A percentile compares a stretch with the other conserved stretches of the same genome.
These are phyloP conservation scores for Quercus wislizeni DNA, from an alignment of 306 rosid genomes.

Conservation along the genomic window DNA sequence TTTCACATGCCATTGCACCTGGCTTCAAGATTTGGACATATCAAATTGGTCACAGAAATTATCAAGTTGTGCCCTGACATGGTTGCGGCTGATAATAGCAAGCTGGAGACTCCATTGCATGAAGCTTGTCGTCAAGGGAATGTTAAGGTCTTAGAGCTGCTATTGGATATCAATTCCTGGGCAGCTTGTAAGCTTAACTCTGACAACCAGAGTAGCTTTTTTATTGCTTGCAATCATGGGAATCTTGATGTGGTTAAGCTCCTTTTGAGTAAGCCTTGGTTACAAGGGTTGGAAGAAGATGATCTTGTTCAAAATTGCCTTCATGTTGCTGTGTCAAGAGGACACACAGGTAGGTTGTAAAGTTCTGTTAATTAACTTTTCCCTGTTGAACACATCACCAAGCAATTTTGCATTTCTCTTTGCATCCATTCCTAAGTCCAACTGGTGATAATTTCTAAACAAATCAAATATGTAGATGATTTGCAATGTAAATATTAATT, in stretches of 20 bases:
- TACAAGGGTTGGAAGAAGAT: slow-evolving; percentile 22
- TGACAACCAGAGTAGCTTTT: slow-evolving; percentile 30
- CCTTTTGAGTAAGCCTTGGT: slow-evolving; percentile 35
- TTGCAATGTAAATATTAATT: not conserved
- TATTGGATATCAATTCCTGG: slow-evolving; percentile 39
- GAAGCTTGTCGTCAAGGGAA: slow-evolving; percentile 58
- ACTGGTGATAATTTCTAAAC: not conserved
- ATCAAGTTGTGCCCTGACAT: slow-evolving; percentile 51
- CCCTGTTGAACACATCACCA: not conserved
- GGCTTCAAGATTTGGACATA: slow-evolving; percentile 52
- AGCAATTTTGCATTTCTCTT: not conserved
- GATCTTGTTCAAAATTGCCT: slow-evolving; percentile 42
- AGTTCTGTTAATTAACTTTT: not conserved
- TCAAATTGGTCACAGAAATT: slow-evolving; percentile 45
- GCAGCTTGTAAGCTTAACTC: slow-evolving; percentile 43
- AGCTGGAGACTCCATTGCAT: slow-evolving; percentile 55
- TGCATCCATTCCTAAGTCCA: not conserved
- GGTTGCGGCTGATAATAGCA: slow-evolving; percentile 49
- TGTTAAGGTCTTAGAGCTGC: slow-evolving; percentile 29
- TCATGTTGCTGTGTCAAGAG: slow-evolving; percentile 55
- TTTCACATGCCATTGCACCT: slow-evolving; percentile 54
- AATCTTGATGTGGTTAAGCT: slow-evolving; percentile 51
- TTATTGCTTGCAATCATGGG: slow-evolving; percentile 54
- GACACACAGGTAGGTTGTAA: slow-evolving; percentile 41
- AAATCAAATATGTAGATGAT: not conserved